Conservation (phyloP, 2,329 filamentous ascomycete species). For the Aureobasidium vineae region DNA sequence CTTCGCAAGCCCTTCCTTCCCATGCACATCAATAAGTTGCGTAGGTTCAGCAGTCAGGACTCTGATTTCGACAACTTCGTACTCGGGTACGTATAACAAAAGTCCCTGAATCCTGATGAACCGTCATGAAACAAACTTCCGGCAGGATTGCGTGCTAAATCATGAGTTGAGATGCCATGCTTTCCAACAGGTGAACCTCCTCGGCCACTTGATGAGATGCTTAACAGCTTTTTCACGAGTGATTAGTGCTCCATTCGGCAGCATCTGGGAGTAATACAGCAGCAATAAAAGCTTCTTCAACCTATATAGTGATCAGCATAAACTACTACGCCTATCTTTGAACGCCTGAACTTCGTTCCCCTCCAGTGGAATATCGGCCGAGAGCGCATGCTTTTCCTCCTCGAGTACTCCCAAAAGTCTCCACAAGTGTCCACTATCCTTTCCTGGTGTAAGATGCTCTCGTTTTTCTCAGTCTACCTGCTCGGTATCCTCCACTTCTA, state of each 20-base stretch:
- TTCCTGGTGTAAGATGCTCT: neutral
- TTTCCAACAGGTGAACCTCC: neutral
- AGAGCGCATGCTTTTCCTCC: neutral
- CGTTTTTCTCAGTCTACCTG: neutral
- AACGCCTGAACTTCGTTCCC: neutral
- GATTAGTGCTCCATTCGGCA: neutral
- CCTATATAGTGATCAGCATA: neutral
- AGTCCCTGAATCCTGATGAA: neutral
- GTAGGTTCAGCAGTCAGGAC: neutral
- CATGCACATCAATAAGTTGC: neutral
- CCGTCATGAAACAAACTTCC: neutral
- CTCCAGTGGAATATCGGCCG: neutral
- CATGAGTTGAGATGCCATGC: neutral
- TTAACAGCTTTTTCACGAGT: neutral
- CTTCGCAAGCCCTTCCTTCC: neutral
- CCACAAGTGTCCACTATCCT: conserved; percentile 7
- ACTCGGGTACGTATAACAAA: neutral
- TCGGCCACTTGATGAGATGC: neutral
- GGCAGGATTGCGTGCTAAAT: neutral
- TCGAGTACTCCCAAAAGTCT: neutral
- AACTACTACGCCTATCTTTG: neutral
- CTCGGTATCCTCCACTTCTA: neutral
- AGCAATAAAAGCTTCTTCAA: neutral
- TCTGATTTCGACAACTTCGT: neutral
- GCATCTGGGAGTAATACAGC: neutral